A percentile compares a stretch with the other conserved stretches of the same genome.
phyloP scores from a whole-genome alignment of 2,329 filamentous ascomycete species.

The Lachnellula arida region DNA sequence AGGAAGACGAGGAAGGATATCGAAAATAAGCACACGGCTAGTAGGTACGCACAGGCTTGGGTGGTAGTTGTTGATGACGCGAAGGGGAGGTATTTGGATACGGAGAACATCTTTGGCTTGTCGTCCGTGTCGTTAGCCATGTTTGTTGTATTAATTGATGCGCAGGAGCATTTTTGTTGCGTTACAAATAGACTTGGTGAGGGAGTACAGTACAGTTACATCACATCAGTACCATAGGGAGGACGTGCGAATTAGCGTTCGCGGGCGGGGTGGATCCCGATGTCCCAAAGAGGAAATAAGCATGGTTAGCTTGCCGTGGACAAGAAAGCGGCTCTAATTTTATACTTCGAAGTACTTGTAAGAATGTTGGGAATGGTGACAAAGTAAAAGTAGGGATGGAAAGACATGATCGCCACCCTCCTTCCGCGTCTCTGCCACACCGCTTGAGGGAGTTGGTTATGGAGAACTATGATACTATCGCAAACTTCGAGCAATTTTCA shows the following conservation, averaged over 20 bases:
- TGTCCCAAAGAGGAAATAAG: background rate
- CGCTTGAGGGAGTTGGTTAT: too few species aligned
- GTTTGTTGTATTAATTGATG: background rate
- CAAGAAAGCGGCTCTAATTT: background rate
- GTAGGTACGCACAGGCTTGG: slow-evolving; percentile 69
- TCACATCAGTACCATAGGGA: background rate
- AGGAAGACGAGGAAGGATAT: slow-evolving; percentile 89
- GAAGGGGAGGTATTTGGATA: slow-evolving; percentile 44
- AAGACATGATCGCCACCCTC: too few species aligned
- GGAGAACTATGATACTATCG: too few species aligned
- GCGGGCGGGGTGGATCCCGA: background rate
- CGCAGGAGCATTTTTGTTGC: background rate
- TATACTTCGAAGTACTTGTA: background rate
- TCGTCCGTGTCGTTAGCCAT: background rate
- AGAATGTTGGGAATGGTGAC: too few species aligned
- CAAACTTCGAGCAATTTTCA: too few species aligned
- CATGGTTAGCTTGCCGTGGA: background rate
- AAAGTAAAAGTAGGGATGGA: too few species aligned
- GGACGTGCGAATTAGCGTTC: background rate
- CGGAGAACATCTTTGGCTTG: slow-evolving; percentile 8
- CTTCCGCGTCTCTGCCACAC: too few species aligned
- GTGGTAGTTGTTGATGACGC: slow-evolving; percentile 53
- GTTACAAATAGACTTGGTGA: background rate
- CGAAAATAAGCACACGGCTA: slow-evolving; percentile 78
- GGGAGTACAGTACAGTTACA: too few species aligned